These are phyloP conservation scores for Biancaea sappan DNA, from an alignment of 306 rosid genomes.

Conservation along the genomic window DNA sequence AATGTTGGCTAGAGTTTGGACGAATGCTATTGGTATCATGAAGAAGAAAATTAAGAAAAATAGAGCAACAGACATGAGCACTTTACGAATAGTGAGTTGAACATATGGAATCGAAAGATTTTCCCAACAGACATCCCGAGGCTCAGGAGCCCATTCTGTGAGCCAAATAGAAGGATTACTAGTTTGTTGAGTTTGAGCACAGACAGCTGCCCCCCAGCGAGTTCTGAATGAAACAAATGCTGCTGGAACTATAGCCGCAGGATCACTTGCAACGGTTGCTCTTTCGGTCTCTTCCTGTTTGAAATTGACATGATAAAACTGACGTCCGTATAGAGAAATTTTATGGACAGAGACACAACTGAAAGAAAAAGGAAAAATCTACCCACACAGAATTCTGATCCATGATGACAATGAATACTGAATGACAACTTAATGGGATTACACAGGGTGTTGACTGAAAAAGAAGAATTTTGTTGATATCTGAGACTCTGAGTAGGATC, in stretches of 20 bases:
- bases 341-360: neutral
- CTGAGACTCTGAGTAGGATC: too few species aligned
- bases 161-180: slow-evolving; percentile 84
- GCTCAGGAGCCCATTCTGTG: slow-evolving; percentile 98
- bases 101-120: slow-evolving; percentile 90
- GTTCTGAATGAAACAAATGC: slow-evolving; percentile 91
- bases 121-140: slow-evolving; percentile 81
- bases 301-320: slow-evolving; percentile 31
- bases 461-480: too few species aligned
- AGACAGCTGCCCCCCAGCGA: slow-evolving; percentile 93
- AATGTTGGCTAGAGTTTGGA: slow-evolving; percentile 91
- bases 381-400: slow-evolving; percentile 4
- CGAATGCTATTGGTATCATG: slow-evolving; percentile 90
- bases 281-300: slow-evolving; percentile 84
- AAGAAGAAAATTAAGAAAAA: slow-evolving; percentile 76
- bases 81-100: slow-evolving; percentile 65
- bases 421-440: too few species aligned
- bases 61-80: slow-evolving; percentile 55
- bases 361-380: slow-evolving; percentile 7
- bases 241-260: slow-evolving; percentile 73
- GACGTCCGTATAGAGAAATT: slow-evolving; percentile 1
- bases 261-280: slow-evolving; percentile 57
- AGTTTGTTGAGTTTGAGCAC: slow-evolving; percentile 92
- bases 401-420: neutral
- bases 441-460: too few species aligned